These are phyloP conservation scores for Komagataella phaffii DNA, from an alignment of 805 yeast genomes.

Conservation along the genomic window DNA sequence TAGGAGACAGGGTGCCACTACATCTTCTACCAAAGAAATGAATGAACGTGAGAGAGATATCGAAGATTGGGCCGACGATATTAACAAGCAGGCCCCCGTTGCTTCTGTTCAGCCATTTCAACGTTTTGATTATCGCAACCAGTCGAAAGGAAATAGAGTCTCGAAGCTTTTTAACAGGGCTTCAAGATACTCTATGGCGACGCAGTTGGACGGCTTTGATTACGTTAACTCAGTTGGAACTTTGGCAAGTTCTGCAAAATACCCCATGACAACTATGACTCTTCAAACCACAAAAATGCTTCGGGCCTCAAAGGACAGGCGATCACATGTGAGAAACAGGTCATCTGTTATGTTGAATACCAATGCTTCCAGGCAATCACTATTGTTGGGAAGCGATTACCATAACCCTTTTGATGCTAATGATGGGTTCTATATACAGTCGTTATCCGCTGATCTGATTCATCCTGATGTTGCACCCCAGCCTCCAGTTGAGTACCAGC, in stretches of 20 bases:
- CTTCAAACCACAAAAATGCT: not conserved
- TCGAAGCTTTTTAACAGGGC: not conserved
- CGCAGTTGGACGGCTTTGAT: not conserved
- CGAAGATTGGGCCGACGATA: constrained; percentile 79
- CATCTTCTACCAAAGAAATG: constrained; percentile 33
- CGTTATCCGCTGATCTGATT: constrained; percentile 44
- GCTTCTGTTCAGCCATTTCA: constrained; percentile 27
- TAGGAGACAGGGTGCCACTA: constrained; percentile 66
- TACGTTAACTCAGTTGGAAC: not conserved
- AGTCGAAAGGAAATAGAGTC: not conserved
- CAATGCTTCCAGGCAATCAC: not conserved
- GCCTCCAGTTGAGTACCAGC: constrained; percentile 83
- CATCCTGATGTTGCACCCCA: constrained; percentile 80
- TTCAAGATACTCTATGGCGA: not conserved
- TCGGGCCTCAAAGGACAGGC: not conserved
- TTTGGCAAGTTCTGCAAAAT: not conserved
- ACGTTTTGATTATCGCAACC: not conserved
- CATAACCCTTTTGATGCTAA: not conserved
- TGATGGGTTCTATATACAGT: constrained; percentile 10
- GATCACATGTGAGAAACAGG: not conserved
- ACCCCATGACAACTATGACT: not conserved
- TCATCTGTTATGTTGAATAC: not conserved
- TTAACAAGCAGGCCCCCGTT: constrained; percentile 30
- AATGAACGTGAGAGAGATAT: constrained; percentile 49
- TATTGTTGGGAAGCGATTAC: not conserved